Evolutionary conservation across 768 basidiomycete genomes (phyloP), one percentile per base, ranked within the genome.

Genomic region (Termitomyces sp.): DNA sequence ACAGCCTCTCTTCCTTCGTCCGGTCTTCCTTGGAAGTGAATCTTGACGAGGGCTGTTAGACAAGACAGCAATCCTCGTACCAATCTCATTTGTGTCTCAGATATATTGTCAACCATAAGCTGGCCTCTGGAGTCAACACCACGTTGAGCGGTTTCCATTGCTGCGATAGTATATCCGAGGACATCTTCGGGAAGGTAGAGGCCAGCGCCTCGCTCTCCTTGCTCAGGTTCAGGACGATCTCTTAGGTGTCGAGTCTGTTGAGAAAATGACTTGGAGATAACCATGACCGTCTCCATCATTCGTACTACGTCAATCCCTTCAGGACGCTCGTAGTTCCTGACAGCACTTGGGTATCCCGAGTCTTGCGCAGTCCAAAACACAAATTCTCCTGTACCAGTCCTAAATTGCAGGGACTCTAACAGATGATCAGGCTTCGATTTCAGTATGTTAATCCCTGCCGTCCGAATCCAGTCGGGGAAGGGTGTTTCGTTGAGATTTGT

Each of bases 111-210:
- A 2, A 85, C 87, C 57, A 92, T 74, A 60, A 81, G 77, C 36
- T 73, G 78, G 10, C 72, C 74, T 4, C 74, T 70, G 0, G 72
- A 63, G 12, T 80, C 80, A 20, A 79, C 69, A 3, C 94, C 94
- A 26, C 97, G 81, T 58, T 88, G 84, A 0, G 89, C 81, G 16
- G 90, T 81, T 72, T 98, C 97, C 54, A 94, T 80, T 6, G 84
- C 77, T 2, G 88, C 77, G 37, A 98, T 80, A 4, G 95, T 95
- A 70, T 96, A 98, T 3, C 89, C 90, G 37, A 96, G 75, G 16
- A 98, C 74, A 62, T 98, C 94, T 62, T 96, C 91, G 0, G 97
- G 94, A 1, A 99, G 77, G 67, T 97, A 98, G 48, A 95, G 82
- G 5, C 93, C 92, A 0, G 83, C 81, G 1, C 94, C 94, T 26